These are phyloP conservation scores for Plasmodium fragile DNA, from an alignment of 169 alveolate species.

Conservation along the genomic window DNA sequence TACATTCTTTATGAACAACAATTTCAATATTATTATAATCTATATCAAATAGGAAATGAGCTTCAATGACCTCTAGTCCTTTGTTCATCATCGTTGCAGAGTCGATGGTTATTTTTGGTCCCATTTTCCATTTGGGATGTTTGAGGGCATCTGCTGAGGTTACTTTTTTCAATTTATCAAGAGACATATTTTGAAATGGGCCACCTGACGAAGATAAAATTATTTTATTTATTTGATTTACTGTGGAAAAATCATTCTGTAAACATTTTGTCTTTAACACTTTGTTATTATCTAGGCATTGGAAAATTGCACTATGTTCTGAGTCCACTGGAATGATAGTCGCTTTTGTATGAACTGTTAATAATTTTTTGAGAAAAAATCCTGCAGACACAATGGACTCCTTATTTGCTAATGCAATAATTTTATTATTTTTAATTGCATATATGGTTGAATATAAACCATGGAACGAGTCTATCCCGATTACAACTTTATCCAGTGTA, in stretches of 20 bases:
- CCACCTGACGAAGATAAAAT: constrained; percentile 86
- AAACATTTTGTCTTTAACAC: constrained; percentile 46
- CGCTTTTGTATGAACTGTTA: constrained; percentile 54
- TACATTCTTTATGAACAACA: constrained; percentile 88
- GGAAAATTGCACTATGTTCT: constrained; percentile 91
- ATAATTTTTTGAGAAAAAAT: constrained; percentile 29
- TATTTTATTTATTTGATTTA: constrained; percentile 76
- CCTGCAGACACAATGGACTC: constrained; percentile 92
- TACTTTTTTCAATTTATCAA: constrained; percentile 68
- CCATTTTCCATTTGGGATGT: constrained; percentile 92
- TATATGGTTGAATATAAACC: constrained; percentile 90
- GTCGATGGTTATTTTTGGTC: constrained; percentile 90
- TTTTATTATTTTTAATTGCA: constrained; percentile 87
- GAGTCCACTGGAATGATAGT: constrained; percentile 88
- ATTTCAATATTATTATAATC: constrained; percentile 82
- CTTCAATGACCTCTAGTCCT: constrained; percentile 90
- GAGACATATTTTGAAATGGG: constrained; percentile 79
- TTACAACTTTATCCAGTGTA: constrained; percentile 82
- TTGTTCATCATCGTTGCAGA: constrained; percentile 92
- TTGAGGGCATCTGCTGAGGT: constrained; percentile 76
- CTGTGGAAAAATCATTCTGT: constrained; percentile 46
- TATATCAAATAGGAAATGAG: constrained; percentile 87
- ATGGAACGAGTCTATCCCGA: constrained; percentile 90
- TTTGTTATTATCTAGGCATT: constrained; percentile 82
- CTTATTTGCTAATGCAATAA: constrained; percentile 88